Conservation (phyloP, 1,284 basidiomycete species). For the Malassezia furfur region DNA sequence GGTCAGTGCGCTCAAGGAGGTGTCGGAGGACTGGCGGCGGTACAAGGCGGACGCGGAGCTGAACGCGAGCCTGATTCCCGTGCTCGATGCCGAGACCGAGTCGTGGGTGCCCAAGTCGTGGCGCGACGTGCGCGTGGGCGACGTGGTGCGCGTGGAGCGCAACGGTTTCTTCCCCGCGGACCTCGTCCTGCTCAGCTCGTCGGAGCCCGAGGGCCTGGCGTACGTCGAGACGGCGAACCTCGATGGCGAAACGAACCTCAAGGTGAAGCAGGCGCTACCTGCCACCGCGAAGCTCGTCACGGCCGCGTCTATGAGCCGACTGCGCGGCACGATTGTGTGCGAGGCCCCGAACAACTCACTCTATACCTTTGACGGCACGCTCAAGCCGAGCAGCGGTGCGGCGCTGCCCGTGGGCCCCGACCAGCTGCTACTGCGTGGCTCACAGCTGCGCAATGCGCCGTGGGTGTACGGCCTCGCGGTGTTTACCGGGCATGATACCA, state of each 20-base stretch:
- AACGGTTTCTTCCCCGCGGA: constrained; percentile 96
- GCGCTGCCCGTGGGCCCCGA: constrained; percentile 80
- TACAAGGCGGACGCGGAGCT: constrained; percentile 89
- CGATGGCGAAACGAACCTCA: constrained; percentile 96
- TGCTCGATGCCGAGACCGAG: constrained; percentile 58
- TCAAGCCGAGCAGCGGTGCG: constrained; percentile 53
- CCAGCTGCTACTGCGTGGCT: constrained; percentile 84
- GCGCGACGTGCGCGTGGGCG: constrained; percentile 81
- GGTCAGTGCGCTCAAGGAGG: constrained; percentile 92
- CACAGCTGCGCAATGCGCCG: constrained; percentile 88
- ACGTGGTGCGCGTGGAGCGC: constrained; percentile 78
- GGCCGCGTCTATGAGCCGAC: constrained; percentile 62
- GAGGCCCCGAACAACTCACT: constrained; percentile 96
- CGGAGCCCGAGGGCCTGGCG: constrained; percentile 91
- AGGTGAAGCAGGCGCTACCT: constrained; percentile 90
- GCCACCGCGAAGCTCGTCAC: constrained; percentile 70
- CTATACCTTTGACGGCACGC: constrained; percentile 79
- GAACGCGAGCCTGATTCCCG: constrained; percentile 72
- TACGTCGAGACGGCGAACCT: constrained; percentile 97
- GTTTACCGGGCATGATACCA: constrained; percentile 96
- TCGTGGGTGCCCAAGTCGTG: constrained; percentile 71
- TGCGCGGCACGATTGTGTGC: constrained; percentile 75
- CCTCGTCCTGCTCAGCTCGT: constrained; percentile 73
- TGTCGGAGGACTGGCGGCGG: constrained; percentile 92
- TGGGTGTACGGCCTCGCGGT: constrained; percentile 92